Percentiles rank a stretch among this genome's conserved stretches.
phyloP scores from a whole-genome alignment of 305 asterid genomes.

The Fraxinus velutina region DNA sequence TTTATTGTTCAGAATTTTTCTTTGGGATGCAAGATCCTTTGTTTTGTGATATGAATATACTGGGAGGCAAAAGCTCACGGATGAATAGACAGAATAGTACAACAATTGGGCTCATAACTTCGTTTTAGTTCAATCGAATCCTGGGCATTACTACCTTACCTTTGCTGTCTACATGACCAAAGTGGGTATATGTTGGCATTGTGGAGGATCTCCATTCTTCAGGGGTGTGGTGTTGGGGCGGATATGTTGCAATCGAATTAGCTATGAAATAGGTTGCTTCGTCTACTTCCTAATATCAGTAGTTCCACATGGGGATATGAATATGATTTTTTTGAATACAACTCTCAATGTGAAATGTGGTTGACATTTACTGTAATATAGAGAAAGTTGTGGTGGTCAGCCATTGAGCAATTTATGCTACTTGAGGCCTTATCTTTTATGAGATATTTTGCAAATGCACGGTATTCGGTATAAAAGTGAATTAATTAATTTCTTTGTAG shows the following conservation, averaged over 20 bases:
- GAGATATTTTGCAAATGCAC: neutral
- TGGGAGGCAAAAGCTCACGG: neutral
- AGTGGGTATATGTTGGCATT: neutral
- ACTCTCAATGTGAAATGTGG: neutral
- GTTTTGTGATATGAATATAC: neutral
- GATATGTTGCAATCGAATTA: neutral
- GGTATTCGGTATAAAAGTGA: neutral
- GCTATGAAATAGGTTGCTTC: neutral
- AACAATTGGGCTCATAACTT: neutral
- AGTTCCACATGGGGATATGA: neutral
- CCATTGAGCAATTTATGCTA: neutral
- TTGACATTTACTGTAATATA: neutral
- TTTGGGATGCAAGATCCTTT: neutral
- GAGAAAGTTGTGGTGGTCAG: neutral
- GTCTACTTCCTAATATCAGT: neutral
- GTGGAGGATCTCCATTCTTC: neutral
- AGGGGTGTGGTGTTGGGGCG: neutral
- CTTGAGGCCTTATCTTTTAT: neutral
- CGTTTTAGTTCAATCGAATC: neutral
- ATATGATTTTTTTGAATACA: neutral
- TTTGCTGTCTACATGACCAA: neutral
- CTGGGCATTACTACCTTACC: neutral
- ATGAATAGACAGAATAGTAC: neutral
- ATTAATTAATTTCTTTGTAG: neutral
- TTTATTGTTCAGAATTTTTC: neutral